Percentiles rank a stretch among this genome's conserved stretches.
phyloP scores from a whole-genome alignment of 345 rosid genomes.

The Boechera divaricarpa region DNA sequence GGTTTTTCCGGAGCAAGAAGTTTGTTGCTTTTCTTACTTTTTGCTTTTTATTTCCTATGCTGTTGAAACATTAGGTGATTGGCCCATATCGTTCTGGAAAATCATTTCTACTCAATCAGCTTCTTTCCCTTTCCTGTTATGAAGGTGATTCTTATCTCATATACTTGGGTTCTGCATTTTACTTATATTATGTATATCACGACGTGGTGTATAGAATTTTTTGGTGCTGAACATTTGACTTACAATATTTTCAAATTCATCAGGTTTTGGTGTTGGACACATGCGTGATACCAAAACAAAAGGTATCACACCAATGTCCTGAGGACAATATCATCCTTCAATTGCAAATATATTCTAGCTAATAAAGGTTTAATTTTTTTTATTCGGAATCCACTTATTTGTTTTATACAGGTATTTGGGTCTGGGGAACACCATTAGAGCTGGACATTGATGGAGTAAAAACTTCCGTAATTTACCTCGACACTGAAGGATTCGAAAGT shows the following conservation, averaged over 20 bases:
- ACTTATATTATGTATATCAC: not conserved
- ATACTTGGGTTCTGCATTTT: constrained; percentile 21
- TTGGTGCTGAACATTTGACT: constrained; percentile 4
- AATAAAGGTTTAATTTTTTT: not conserved
- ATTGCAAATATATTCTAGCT: constrained; percentile 2
- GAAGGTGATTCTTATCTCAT: constrained; percentile 66
- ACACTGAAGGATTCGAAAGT: constrained; percentile 99
- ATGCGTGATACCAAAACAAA: constrained; percentile 99
- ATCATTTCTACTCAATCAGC: constrained; percentile 97
- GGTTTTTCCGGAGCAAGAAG: constrained; percentile 18
- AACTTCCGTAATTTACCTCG: constrained; percentile 93
- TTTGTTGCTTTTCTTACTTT: constrained; percentile 16
- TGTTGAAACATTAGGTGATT: constrained; percentile 73
- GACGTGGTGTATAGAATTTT: too few relatives aligned
- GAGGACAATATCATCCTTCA: not conserved
- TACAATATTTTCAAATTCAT: not conserved
- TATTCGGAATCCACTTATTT: not conserved
- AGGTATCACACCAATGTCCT: constrained; percentile 54
- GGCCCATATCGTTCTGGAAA: constrained; percentile 99
- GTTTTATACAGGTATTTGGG: constrained; percentile 81
- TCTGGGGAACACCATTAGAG: constrained; percentile 95
- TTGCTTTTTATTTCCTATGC: constrained; percentile 34
- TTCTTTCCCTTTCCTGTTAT: constrained; percentile 96
- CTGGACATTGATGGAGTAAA: constrained; percentile 73
- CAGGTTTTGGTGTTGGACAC: constrained; percentile 99